Conservation (phyloP, 495 filamentous ascomycete species). For the Tricharina praecox region DNA sequence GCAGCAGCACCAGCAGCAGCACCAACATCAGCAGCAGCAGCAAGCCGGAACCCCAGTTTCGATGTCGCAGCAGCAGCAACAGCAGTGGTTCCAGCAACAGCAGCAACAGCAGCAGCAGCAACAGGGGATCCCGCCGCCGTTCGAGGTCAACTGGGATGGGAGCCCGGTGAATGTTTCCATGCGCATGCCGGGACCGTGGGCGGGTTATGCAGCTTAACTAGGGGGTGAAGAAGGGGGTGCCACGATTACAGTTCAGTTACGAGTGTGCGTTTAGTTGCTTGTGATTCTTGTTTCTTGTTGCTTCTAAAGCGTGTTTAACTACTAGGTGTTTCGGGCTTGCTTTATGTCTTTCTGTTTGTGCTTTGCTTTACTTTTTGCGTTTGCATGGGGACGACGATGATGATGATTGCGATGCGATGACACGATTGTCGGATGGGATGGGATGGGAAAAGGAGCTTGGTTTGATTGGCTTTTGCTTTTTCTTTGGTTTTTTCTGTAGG, state of each 20-base stretch:
- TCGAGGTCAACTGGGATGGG: conserved; percentile 1
- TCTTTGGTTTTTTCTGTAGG: not conserved
- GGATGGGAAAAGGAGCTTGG: not conserved
- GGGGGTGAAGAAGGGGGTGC: too few species aligned
- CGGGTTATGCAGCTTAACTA: too few species aligned
- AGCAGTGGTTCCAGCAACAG: conserved; percentile 2
- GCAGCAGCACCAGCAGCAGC: not conserved
- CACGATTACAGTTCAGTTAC: too few species aligned
- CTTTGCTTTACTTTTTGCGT: too few species aligned
- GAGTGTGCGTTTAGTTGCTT: too few species aligned
- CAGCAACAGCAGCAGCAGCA: not conserved
- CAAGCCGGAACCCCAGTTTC: not conserved
- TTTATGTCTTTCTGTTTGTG: too few species aligned
- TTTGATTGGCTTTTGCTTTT: not conserved
- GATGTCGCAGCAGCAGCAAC: not conserved
- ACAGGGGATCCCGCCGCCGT: not conserved
- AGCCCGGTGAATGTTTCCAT: not conserved
- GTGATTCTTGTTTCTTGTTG: too few species aligned
- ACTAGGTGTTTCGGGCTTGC: too few species aligned
- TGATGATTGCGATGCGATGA: not conserved
- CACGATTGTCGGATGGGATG: not conserved
- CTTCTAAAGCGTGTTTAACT: too few species aligned
- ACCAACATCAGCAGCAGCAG: not conserved
- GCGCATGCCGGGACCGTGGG: not conserved
- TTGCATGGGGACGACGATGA: not conserved